Conservation (phyloP, 495 filamentous ascomycete species). For the Penicillium atrosanguineum region DNA sequence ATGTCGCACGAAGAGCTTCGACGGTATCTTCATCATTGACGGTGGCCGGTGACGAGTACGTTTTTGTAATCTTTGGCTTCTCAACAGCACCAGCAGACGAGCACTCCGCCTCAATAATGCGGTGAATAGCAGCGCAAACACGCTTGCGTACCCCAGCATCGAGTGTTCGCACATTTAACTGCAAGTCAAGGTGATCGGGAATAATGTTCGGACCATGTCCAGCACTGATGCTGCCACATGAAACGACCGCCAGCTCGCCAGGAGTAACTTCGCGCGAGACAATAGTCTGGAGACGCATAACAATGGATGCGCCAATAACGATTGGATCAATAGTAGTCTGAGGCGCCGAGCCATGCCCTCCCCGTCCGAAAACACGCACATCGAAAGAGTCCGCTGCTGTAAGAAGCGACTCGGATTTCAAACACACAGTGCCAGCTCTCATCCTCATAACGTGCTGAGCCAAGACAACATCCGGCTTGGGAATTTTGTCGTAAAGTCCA, state of each 20-base stretch:
- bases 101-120: constrained; percentile 56
- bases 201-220: constrained; percentile 56
- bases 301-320: constrained; percentile 49
- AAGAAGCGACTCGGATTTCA: constrained; percentile 25
- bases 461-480: constrained; percentile 53
- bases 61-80: constrained; percentile 38
- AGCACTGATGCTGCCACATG: constrained; percentile 50
- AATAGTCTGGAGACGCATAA: constrained; percentile 55
- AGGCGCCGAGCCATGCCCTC: constrained; percentile 52
- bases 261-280: constrained; percentile 53
- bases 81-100: constrained; percentile 38
- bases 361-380: constrained; percentile 48
- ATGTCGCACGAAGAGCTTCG: constrained; percentile 35
- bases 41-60: constrained; percentile 44
- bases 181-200: constrained; percentile 44
- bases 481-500: constrained; percentile 52
- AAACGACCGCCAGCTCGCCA: constrained; percentile 52
- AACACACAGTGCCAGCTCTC: constrained; percentile 38
- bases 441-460: constrained; percentile 57
- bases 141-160: constrained; percentile 36
- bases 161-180: constrained; percentile 49
- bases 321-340: constrained; percentile 56
- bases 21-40: constrained; percentile 50
- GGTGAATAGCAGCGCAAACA: constrained; percentile 44
- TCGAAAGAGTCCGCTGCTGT: constrained; percentile 43